Conservation (phyloP, 169 alveolate genomes). For the Toxoplasma gondii region DNA sequence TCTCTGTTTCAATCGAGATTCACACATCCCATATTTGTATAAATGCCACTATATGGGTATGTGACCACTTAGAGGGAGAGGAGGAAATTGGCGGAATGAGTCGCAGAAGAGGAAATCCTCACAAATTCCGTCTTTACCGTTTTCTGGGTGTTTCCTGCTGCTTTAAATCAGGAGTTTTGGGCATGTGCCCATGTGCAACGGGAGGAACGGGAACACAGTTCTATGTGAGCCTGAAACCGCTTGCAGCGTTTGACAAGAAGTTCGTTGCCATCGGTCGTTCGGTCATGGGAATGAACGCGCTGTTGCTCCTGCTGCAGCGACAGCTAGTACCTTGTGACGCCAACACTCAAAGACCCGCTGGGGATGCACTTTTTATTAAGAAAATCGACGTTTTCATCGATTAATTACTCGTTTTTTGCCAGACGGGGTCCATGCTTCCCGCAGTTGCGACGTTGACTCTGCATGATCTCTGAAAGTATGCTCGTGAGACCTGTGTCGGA, state of each 20-base stretch:
- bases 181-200: neutral
- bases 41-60: no score
- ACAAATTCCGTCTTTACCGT: neutral
- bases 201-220: slow-evolving; percentile 15
- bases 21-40: no score
- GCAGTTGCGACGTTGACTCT: no score
- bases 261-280: slow-evolving; percentile 1
- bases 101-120: no score
- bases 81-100: no score
- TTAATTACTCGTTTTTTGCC: neutral
- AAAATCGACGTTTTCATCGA: neutral
- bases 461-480: no score
- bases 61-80: no score
- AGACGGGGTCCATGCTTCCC: no score
- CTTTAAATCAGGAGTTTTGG: neutral
- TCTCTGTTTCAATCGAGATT: no score
- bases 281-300: neutral
- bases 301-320: neutral
- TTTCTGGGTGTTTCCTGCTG: neutral
- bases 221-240: slow-evolving; percentile 14
- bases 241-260: neutral
- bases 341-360: slow-evolving; percentile 21
- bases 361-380: neutral
- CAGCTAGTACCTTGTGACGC: neutral
- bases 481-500: no score